A percentile compares a stretch with the other conserved stretches of the same genome.
phyloP scores from a whole-genome alignment of 2,329 filamentous ascomycete genomes.

The Thelonectria rubi region DNA sequence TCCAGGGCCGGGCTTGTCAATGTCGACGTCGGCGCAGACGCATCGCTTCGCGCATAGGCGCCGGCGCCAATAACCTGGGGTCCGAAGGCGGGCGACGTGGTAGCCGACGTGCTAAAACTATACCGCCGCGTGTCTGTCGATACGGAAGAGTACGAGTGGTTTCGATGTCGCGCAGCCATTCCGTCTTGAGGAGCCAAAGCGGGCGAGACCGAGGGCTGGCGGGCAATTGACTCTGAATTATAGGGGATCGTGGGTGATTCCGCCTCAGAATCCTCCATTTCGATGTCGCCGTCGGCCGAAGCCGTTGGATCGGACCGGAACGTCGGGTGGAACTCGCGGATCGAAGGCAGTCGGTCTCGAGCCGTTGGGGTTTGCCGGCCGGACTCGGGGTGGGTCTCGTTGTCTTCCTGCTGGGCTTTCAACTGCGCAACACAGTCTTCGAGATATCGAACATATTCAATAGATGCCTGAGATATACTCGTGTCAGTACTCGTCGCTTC shows the following conservation, averaged over 20 bases:
- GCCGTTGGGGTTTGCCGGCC: constrained; percentile 40
- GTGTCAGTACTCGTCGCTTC: constrained; percentile 19
- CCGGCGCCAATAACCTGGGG: constrained; percentile 51
- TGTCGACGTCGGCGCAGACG: constrained; percentile 59
- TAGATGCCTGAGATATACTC: constrained; percentile 74
- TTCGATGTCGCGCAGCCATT: constrained; percentile 46
- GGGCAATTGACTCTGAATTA: constrained; percentile 44
- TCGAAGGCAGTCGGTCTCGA: constrained; percentile 47
- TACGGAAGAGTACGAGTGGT: constrained; percentile 65
- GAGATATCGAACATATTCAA: constrained; percentile 94
- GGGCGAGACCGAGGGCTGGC: constrained; percentile 63
- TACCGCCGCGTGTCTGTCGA: constrained; percentile 61
- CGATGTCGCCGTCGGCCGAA: constrained; percentile 59
- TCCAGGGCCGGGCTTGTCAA: constrained; percentile 67
- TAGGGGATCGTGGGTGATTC: constrained; percentile 58
- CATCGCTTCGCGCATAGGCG: constrained; percentile 52
- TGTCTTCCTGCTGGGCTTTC: constrained; percentile 64
- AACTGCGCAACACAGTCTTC: constrained; percentile 87
- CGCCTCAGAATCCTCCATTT: constrained; percentile 66
- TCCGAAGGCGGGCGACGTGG: constrained; percentile 66
- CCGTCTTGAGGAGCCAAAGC: constrained; percentile 58
- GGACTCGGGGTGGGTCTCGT: constrained; percentile 40
- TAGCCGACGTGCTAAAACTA: constrained; percentile 59
- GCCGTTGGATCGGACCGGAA: constrained; percentile 52
- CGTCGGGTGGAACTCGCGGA: constrained; percentile 52